phyloP scores from a whole-genome alignment of 1,139 yeast genomes.

The Diutina catenulata region DNA sequence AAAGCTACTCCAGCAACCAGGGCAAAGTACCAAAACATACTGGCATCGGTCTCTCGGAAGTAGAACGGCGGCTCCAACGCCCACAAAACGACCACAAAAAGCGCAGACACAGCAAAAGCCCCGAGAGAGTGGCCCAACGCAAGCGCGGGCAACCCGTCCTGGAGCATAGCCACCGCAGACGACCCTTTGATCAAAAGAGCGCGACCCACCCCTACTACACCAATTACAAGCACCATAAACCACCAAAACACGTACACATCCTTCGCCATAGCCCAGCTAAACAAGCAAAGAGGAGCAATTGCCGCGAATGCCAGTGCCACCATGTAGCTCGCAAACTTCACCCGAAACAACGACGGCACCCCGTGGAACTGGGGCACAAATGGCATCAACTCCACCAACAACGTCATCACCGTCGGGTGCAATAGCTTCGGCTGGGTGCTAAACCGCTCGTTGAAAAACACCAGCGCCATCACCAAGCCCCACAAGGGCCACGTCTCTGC shows the following conservation, averaged over 20 bases:
- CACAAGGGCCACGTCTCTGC: too few species aligned
- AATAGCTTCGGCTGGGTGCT: background rate
- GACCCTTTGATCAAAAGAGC: background rate
- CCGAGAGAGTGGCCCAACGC: background rate
- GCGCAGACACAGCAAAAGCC: background rate
- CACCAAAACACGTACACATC: background rate
- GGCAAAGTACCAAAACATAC: background rate
- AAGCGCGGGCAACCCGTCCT: background rate
- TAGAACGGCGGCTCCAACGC: background rate
- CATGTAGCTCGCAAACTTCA: background rate
- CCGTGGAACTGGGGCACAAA: background rate
- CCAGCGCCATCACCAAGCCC: constrained; percentile 3
- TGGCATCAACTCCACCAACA: background rate
- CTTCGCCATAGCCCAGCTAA: background rate
- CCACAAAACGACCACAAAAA: background rate
- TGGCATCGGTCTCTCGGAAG: background rate
- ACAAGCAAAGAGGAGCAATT: background rate
- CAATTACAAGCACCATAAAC: background rate
- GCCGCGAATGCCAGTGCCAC: background rate
- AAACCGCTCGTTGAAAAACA: background rate
- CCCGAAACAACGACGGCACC: background rate
- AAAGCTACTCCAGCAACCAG: background rate
- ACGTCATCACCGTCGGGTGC: constrained; percentile 1
- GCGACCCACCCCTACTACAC: background rate
- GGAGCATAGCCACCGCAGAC: background rate